Evolutionary conservation across 2,329 filamentous ascomycete genomes (phyloP), one percentile per base, ranked within the genome.

Genomic region (Ustulina deusta): DNA sequence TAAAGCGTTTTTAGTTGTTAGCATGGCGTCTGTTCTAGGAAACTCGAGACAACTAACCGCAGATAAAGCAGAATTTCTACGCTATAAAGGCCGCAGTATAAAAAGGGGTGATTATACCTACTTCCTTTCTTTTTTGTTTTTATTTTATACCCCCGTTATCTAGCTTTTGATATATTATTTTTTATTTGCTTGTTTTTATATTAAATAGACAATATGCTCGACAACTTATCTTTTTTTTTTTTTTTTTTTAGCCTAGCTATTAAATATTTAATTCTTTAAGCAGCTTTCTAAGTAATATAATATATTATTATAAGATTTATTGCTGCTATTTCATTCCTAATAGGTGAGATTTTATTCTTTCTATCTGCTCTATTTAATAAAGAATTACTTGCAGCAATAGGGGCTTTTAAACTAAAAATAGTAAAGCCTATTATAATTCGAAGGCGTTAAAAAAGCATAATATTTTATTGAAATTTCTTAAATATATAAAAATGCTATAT

Each of bases 241-340:
- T 42, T 10, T 42, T n/a, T 5, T 42, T 42, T 42, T 10, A 42
- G 40, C 40, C 40, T 10, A 42, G 40, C 9, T 10, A 10, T 42
- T 42, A 10, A 10, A 10, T 42, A 42, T n/a, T 42, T n/a, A 4
- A n/a, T 42, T 11, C 40, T 42, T 10, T 10, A 42, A 42, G 17
- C 40, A 42, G 40, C 40, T 10, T 48, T 17, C 10, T 17, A 49
- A 49, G 10, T 17, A 49, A 7, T 49, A 49, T 17, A 17, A 49
- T 49, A 49, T 49, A 29, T 29, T 49, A 17, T 49, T 49, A 49
- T 6, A 29, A 49, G 22, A 49, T 27, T 49, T 49, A 29, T 49
- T 49, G 6, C 10, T 49, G 6, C 10, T 49, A 49, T 49, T 49
- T 49, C 6, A 29, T 49, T 25, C 10, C 29, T 49, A 17, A 29